Conservation (phyloP, 345 rosid genomes). For the Passiflora organensis region DNA sequence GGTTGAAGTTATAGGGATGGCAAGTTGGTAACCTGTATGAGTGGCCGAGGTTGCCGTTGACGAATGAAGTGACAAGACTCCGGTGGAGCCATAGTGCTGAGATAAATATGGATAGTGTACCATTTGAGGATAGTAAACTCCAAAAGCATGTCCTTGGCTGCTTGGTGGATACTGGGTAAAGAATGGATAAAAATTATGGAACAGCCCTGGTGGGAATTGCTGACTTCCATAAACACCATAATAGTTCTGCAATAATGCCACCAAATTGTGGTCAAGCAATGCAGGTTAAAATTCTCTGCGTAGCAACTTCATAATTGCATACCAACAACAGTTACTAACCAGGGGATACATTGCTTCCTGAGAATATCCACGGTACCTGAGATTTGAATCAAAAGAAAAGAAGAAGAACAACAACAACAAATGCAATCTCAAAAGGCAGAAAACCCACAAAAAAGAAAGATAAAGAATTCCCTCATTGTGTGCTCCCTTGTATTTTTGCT, state of each 20-base stretch:
- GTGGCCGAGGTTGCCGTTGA: slow-evolving; percentile 32
- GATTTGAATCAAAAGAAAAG: slow-evolving; percentile 12
- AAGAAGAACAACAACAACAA: not conserved
- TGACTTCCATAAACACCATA: slow-evolving; percentile 76
- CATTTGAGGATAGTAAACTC: slow-evolving; percentile 60
- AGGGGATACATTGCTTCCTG: slow-evolving; percentile 59
- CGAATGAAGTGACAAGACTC: slow-evolving; percentile 50
- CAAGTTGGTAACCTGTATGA: slow-evolving; percentile 53
- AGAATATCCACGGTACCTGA: slow-evolving; percentile 62
- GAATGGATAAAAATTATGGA: slow-evolving; percentile 52
- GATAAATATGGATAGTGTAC: slow-evolving; percentile 61
- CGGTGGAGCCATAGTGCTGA: slow-evolving; percentile 48
- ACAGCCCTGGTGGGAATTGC: slow-evolving; percentile 53
- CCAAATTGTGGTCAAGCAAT: slow-evolving; percentile 12
- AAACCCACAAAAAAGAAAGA: not conserved
- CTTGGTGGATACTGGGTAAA: slow-evolving; percentile 60
- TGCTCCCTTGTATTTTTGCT: too few relatives aligned
- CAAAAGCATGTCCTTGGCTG: slow-evolving; percentile 49
- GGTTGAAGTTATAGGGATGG: too few relatives aligned
- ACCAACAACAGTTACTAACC: slow-evolving; percentile 26
- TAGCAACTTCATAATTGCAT: not conserved
- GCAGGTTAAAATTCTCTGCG: not conserved
- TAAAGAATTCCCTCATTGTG: not conserved
- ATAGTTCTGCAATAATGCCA: slow-evolving; percentile 49
- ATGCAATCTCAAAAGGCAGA: too few relatives aligned